Evolutionary conservation across 1,139 yeast genomes (phyloP), one percentile per base, ranked within the genome.

Genomic region (Geotrichum candidum): DNA sequence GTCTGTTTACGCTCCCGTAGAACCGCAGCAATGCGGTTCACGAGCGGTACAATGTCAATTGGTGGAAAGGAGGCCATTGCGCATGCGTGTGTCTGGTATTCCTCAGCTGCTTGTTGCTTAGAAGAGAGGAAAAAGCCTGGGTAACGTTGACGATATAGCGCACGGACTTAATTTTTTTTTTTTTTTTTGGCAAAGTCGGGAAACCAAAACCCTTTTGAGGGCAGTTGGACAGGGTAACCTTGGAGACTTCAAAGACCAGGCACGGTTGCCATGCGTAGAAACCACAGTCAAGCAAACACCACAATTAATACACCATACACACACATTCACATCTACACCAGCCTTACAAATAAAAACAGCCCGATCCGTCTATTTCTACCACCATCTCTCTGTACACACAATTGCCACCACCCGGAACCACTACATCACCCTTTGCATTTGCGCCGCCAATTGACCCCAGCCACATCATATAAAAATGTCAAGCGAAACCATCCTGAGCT

Each of bases 1-100:
- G 96, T 88, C 70, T 86, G 85, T 6, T 80, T 75, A 27, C 85
- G 77, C 15, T 74, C 70, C 38, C 82, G 74, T 52, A 89, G 78
- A 13, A 85, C 76, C 51, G 72, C 73, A 0, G 95, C 86, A 53
- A 89, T 88, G 68, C 78, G 76, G 5, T 71, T 68, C 3, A 88
- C 90, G 15, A 85, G 75, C 25, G 66, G 70, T 55, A 77, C 72
- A 6, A 87, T 76, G 35, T 82, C 84, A 11, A 73, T 72, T 1
- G 92, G 90, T 15, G 94, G 94, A 69, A 88, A 88, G 6, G 59
- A 35, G 52, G 51, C 57, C 31, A 27, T 55, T 27, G 25, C 52
- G 9, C n/a, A 10, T 51, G 33, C 29, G 23, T 3, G 27, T 25
- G 27, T 25, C 3, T 25, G 5, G 27, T 25, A 25, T 3, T 25